phyloP scores from a whole-genome alignment of 164 flowering plant genomes.

The Magnolia sinica region DNA sequence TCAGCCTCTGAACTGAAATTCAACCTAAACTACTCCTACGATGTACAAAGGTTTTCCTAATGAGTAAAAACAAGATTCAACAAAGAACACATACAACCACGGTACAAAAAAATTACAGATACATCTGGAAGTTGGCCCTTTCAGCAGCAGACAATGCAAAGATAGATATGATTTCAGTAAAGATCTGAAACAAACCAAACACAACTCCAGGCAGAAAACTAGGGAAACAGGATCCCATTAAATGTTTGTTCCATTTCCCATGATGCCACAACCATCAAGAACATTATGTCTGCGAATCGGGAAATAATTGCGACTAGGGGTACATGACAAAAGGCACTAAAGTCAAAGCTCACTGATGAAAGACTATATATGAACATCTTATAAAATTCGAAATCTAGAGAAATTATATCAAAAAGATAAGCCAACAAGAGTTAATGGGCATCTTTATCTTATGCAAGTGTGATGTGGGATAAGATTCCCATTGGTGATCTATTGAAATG shows the following conservation, averaged over 20 bases:
- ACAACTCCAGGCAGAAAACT: not conserved
- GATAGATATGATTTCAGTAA: not conserved
- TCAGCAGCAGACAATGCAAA: not conserved
- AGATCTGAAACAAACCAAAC: not conserved
- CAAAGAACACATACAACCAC: not conserved
- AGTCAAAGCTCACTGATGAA: too few relatives aligned
- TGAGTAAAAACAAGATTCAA: not conserved
- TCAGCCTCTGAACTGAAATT: not conserved
- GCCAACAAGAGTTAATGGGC: too few relatives aligned
- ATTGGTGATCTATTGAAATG: too few relatives aligned
- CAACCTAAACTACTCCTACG: not conserved
- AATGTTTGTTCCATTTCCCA: too few relatives aligned
- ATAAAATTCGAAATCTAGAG: too few relatives aligned
- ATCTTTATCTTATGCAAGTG: too few relatives aligned
- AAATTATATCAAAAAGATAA: too few relatives aligned
- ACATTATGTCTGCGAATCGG: not conserved
- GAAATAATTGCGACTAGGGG: too few relatives aligned
- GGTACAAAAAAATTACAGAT: not conserved
- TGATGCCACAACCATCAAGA: not conserved
- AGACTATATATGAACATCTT: too few relatives aligned
- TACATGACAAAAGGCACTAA: too few relatives aligned
- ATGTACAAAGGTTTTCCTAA: not conserved
- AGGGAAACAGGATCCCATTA: too few relatives aligned
- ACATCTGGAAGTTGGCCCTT: not conserved
- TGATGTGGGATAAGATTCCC: too few relatives aligned